Conservation (phyloP, 2,329 filamentous ascomycete species). For the Parascedosporium putredinis region DNA sequence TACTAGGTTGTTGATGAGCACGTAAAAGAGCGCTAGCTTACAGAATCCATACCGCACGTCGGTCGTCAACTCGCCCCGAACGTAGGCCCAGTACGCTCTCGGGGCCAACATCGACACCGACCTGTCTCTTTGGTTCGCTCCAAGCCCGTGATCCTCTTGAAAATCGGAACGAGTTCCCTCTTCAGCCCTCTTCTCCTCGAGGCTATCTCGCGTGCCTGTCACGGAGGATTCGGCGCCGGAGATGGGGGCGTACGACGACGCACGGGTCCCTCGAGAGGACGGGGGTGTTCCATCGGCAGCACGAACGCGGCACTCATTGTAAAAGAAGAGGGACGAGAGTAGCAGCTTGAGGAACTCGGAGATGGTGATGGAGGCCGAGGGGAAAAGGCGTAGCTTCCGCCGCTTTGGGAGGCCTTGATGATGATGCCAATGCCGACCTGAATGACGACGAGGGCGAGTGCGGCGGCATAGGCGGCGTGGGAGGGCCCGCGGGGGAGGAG, state of each 20-base stretch:
- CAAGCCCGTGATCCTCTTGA: background rate
- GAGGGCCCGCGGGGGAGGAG: constrained; percentile 11
- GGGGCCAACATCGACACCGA: background rate
- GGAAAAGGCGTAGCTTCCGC: constrained; percentile 19
- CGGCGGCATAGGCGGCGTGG: constrained; percentile 17
- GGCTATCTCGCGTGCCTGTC: background rate
- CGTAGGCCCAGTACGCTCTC: constrained; percentile 13
- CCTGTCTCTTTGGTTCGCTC: background rate
- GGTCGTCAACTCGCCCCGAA: constrained; percentile 15
- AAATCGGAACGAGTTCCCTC: no score
- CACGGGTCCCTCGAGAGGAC: constrained; percentile 11
- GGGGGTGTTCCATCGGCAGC: constrained; percentile 12
- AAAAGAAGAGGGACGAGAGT: constrained; percentile 20
- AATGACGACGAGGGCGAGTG: constrained; percentile 22
- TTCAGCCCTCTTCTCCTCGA: background rate
- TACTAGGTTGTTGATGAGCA: constrained; percentile 22
- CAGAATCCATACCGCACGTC: constrained; percentile 21
- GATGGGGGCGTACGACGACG: background rate
- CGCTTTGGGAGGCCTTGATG: constrained; percentile 20
- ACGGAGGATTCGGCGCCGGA: background rate
- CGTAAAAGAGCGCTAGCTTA: constrained; percentile 22
- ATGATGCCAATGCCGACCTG: constrained; percentile 25
- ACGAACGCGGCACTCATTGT: constrained; percentile 16
- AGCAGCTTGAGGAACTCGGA: constrained; percentile 22
- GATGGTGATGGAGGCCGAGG: constrained; percentile 21